These are phyloP conservation scores for Escallonia rubra DNA, from an alignment of 129 eudicot species.

Conservation along the genomic window DNA sequence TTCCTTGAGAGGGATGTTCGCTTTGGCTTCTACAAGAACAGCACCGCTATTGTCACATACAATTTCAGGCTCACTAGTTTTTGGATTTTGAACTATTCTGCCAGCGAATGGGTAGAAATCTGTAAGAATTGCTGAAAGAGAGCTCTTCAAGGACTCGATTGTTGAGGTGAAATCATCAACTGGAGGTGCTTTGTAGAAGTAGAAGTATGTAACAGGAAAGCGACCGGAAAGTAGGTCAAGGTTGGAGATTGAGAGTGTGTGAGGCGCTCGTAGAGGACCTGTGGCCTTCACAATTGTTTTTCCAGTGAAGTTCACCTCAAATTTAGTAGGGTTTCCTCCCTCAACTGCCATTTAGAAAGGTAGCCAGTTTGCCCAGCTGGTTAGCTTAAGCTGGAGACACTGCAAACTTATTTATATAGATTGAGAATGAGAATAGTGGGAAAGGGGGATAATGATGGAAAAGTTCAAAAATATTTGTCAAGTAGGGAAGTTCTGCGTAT, in stretches of 20 bases:
- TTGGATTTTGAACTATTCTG: conserved; percentile 7
- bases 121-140: conserved; percentile 14
- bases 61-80: conserved; percentile 23
- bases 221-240: conserved; percentile 28
- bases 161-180: not conserved
- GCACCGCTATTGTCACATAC: conserved; percentile 23
- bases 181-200: conserved; percentile 4
- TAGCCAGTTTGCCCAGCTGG: not conserved
- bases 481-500: too few relatives aligned
- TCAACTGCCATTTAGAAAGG: conserved; percentile 7
- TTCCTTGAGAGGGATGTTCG: conserved; percentile 19
- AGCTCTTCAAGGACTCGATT: conserved; percentile 3
- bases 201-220: conserved; percentile 24
- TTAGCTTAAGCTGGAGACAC: too few relatives aligned
- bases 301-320: conserved; percentile 9
- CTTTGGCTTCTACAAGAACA: conserved; percentile 14
- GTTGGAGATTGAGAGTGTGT: conserved; percentile 13
- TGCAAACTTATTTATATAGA: too few relatives aligned
- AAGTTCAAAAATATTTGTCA: too few relatives aligned
- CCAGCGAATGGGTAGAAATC: conserved; percentile 24
- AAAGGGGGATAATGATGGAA: too few relatives aligned
- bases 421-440: too few relatives aligned
- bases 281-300: conserved; percentile 18
- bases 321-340: not conserved
- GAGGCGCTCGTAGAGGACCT: not conserved